Conservation (phyloP, 1,284 basidiomycete species). For the Apiotrichum montevideense region DNA sequence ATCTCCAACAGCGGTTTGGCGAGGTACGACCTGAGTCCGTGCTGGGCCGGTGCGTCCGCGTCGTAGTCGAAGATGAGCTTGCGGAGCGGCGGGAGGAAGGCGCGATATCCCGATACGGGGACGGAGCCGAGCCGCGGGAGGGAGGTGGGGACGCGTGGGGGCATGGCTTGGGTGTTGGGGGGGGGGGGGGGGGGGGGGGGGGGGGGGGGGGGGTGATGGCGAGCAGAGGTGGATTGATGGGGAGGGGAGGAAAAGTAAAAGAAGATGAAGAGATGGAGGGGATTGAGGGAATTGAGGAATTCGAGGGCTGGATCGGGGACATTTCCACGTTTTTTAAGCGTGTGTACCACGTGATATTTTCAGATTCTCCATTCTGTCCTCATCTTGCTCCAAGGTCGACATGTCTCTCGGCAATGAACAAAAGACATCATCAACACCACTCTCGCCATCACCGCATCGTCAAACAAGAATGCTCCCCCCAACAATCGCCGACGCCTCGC, state of each 20-base stretch:
- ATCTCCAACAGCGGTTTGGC: conserved; percentile 18
- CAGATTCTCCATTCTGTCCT: too few species aligned
- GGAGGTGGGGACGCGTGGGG: too few species aligned
- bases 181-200: too few species aligned
- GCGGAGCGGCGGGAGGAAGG: conserved; percentile 42
- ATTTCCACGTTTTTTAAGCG: neutral
- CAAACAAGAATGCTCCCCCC: conserved; percentile 18
- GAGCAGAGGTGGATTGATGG: too few species aligned
- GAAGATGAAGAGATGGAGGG: neutral
- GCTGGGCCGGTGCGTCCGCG: conserved; percentile 33
- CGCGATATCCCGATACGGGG: conserved; percentile 40
- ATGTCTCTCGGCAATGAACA: too few species aligned
- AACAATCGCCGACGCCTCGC: conserved; percentile 25
- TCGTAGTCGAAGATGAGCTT: conserved; percentile 45
- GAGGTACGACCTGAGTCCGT: conserved; percentile 28
- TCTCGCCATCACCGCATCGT: too few species aligned
- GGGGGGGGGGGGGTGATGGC: too few species aligned
- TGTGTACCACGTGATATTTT: neutral
- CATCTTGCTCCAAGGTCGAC: too few species aligned
- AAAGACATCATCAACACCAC: neutral
- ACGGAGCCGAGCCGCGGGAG: conserved; percentile 22
- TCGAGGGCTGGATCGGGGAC: neutral
- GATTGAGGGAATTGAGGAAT: too few species aligned
- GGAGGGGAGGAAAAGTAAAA: neutral
- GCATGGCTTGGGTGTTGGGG: too few species aligned